A percentile compares a stretch with the other conserved stretches of the same genome.
Evolutionary conservation across 495 filamentous ascomycete species (phyloP).

Genomic region (Umbilicaria muhlenbergii): DNA sequence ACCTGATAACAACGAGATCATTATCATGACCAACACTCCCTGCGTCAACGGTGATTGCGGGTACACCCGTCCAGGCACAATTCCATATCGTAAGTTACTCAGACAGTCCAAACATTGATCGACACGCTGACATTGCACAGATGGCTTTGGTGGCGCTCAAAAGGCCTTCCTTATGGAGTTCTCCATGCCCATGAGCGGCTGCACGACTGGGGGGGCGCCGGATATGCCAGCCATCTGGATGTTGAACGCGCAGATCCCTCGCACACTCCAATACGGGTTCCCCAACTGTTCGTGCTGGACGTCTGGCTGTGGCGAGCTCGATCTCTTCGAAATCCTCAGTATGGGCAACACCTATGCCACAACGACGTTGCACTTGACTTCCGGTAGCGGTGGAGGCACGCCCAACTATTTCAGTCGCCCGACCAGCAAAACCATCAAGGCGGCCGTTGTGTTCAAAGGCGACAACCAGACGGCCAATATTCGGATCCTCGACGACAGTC

Average conservation of each 20-base stretch:
- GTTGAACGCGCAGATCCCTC: conserved; percentile 52
- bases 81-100: conserved; percentile 41
- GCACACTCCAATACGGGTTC: conserved; percentile 45
- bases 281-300: conserved; percentile 50
- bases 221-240: conserved; percentile 57
- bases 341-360: conserved; percentile 29
- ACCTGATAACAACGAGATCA: conserved; percentile 42
- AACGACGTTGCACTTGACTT: conserved; percentile 40
- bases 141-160: conserved; percentile 45
- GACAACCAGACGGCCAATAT: conserved; percentile 24
- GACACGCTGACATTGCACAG: conserved; percentile 20
- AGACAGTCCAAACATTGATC: background rate
- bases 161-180: conserved; percentile 58
- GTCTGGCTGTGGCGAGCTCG: conserved; percentile 55
- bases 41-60: conserved; percentile 42
- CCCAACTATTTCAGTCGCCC: conserved; percentile 52
- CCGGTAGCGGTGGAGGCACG: conserved; percentile 28
- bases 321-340: conserved; percentile 51
- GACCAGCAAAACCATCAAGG: conserved; percentile 31
- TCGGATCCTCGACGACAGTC: conserved; percentile 20
- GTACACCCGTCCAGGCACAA: conserved; percentile 35
- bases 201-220: conserved; percentile 20
- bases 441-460: conserved; percentile 41
- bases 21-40: conserved; percentile 38
- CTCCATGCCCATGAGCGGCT: conserved; percentile 38